A percentile compares a stretch with the other conserved stretches of the same genome.
Evolutionary conservation across 306 rosid species (phyloP).

Genomic region (Bauhinia variegata): DNA sequence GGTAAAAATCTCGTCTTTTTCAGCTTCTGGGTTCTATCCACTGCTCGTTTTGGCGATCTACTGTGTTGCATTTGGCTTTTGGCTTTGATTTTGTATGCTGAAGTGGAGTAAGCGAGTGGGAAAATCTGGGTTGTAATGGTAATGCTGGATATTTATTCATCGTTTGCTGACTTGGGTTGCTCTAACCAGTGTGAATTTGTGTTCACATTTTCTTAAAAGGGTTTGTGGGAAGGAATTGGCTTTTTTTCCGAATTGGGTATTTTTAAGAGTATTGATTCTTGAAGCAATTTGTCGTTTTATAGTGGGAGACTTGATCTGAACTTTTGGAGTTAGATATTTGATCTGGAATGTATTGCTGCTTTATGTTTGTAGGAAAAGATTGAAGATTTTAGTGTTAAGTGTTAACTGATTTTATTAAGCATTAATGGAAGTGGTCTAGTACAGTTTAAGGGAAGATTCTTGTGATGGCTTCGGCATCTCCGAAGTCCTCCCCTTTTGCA

Average conservation of each 20-base stretch:
- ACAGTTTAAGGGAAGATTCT: slow-evolving; percentile 36
- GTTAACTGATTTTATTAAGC: slow-evolving; percentile 21
- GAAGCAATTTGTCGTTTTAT: slow-evolving; percentile 17
- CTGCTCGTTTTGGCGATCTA: slow-evolving; percentile 48
- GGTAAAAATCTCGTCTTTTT: slow-evolving; percentile 44
- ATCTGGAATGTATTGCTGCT: slow-evolving; percentile 27
- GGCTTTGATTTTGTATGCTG: background rate
- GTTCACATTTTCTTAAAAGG: slow-evolving; percentile 29
- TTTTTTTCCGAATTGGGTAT: slow-evolving; percentile 32
- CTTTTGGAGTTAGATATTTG: slow-evolving; percentile 35
- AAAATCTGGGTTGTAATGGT: slow-evolving; percentile 27
- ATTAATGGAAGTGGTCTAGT: slow-evolving; percentile 43
- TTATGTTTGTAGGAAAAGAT: slow-evolving; percentile 13
- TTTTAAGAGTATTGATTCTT: slow-evolving; percentile 21
- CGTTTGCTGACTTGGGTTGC: slow-evolving; percentile 30
- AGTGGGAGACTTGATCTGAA: slow-evolving; percentile 38
- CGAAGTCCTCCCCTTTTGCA: slow-evolving; percentile 69
- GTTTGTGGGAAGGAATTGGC: background rate
- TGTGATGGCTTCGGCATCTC: slow-evolving; percentile 72
- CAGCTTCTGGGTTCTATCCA: slow-evolving; percentile 28
- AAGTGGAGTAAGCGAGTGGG: slow-evolving; percentile 1
- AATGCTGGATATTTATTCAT: slow-evolving; percentile 43
- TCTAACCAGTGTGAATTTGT: slow-evolving; percentile 9
- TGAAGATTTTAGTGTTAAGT: slow-evolving; percentile 27
- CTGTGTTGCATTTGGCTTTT: slow-evolving; percentile 44